Base-by-base conservation (phyloP, 345 rosid species). In the Moricandia moricandioides region DNA sequence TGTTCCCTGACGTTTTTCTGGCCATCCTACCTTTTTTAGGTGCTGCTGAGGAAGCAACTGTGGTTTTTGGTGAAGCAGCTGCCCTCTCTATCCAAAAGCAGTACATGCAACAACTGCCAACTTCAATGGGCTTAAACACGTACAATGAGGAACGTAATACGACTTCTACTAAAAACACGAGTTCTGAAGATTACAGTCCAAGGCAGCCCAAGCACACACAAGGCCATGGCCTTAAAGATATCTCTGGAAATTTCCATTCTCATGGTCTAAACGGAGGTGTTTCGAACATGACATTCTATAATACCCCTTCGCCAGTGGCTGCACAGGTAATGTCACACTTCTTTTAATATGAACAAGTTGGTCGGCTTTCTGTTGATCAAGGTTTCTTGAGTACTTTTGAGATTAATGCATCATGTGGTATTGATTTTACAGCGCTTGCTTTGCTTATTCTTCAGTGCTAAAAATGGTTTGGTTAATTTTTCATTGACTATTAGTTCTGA, bases 31-130 rank as follows among this genome's bases (percentile, higher is more conserved):
- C 47, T 72, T 40, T 47, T 60, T 45, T 74, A 91, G 99, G 96
- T 78, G 91, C 92, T 84, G 98, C 97, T 55, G 99, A 92, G 78
- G 99, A 90, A 79, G 90, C 91, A 68, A 79, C 83, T 82, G 85
- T 83, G 54, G 84, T 90, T 89, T 92, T 92, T 83, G 96, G 92
- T 82, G 97, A 90, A 81, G 79, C 88, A 79, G 98, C 98, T 78
- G 88, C 89, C 75, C 84, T 81, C 77, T 84, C 88, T 74, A 82
- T 95, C 84, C 96, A 92, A 82, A 95, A 89, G 84, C 97, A 88
- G 80, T 92, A 86, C 76, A 29, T 83, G 70, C 82, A 83, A 67
- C 83, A 83, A 65, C 82, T 81, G 72, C 75, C 80, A 40, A 71
- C 85, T 71, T 82, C 86, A 51, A 83, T 80, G 24, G 79, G 82